These are phyloP conservation scores for Cichorium intybus DNA, from an alignment of 140 eudicot genomes.

Conservation along the genomic window DNA sequence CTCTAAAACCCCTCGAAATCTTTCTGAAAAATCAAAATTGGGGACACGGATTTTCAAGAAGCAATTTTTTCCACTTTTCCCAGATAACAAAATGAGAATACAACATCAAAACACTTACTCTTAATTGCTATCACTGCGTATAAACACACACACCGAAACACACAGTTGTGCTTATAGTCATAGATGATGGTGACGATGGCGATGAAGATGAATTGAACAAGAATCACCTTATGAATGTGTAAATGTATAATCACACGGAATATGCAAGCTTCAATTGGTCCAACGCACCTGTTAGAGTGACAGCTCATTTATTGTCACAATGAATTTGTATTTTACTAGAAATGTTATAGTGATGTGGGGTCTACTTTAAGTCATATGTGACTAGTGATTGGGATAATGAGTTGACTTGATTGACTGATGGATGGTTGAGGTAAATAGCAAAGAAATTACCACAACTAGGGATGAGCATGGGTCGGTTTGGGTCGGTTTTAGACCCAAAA, in stretches of 20 bases:
- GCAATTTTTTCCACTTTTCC: background rate
- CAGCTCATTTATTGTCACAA: background rate
- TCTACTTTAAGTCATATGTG: background rate
- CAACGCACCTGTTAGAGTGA: background rate
- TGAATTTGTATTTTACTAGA: background rate
- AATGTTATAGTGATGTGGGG: constrained; percentile 6
- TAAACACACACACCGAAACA: background rate
- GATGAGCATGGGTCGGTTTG: no score
- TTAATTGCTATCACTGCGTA: background rate
- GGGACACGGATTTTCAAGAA: background rate
- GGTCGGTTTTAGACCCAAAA: no score
- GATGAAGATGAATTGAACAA: background rate
- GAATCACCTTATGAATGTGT: background rate
- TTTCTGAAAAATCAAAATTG: background rate
- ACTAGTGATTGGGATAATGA: background rate
- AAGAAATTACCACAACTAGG: no score
- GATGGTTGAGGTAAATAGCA: no score
- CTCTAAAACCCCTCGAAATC: no score
- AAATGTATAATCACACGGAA: constrained; percentile 11
- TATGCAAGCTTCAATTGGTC: constrained; percentile 7
- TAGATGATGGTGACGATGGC: background rate
- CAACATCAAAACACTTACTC: background rate
- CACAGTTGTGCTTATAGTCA: background rate
- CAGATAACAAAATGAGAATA: background rate
- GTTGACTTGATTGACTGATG: no score